Conservation (phyloP, 495 filamentous ascomycete species). For the Podospora didyma region DNA sequence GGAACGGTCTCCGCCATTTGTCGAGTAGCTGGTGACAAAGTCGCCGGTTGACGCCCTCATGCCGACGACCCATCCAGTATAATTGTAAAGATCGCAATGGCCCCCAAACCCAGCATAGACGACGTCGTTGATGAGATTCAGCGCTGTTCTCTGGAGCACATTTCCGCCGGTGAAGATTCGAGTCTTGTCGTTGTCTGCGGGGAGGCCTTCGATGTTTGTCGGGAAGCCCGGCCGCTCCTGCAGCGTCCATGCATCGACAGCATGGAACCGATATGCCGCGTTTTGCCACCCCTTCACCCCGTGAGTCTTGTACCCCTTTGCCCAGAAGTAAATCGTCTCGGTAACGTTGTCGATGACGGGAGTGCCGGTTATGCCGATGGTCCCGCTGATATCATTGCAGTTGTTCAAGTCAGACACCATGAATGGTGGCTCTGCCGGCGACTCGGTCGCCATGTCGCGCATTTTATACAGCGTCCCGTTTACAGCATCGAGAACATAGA, state of each 20-base stretch:
- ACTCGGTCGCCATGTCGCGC: conserved; percentile 6
- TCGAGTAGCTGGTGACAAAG: conserved; percentile 10
- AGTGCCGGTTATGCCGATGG: conserved; percentile 36
- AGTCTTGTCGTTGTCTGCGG: conserved; percentile 28
- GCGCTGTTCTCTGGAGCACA: conserved; percentile 32
- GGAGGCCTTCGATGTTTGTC: conserved; percentile 22
- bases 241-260: conserved; percentile 31
- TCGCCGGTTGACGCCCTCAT: conserved; percentile 18
- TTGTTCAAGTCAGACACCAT: conserved; percentile 11
- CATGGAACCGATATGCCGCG: conserved; percentile 30
- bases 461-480: conserved; percentile 21
- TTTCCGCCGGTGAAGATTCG: conserved; percentile 34
- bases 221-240: conserved; percentile 30
- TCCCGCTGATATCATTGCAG: conserved; percentile 15
- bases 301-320: conserved; percentile 34
- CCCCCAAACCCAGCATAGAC: conserved; percentile 38
- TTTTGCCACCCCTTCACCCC: conserved; percentile 27
- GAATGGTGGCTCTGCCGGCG: conserved; percentile 18
- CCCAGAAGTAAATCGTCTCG: conserved; percentile 36
- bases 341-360: conserved; percentile 33
- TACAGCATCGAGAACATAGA: conserved; percentile 28
- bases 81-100: conserved; percentile 31
- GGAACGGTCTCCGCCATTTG: conserved; percentile 9
- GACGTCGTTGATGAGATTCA: conserved; percentile 31
- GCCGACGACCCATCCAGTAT: conserved; percentile 28